These are phyloP conservation scores for Ogataea pilisensis DNA, from an alignment of 805 yeast species.

Conservation along the genomic window DNA sequence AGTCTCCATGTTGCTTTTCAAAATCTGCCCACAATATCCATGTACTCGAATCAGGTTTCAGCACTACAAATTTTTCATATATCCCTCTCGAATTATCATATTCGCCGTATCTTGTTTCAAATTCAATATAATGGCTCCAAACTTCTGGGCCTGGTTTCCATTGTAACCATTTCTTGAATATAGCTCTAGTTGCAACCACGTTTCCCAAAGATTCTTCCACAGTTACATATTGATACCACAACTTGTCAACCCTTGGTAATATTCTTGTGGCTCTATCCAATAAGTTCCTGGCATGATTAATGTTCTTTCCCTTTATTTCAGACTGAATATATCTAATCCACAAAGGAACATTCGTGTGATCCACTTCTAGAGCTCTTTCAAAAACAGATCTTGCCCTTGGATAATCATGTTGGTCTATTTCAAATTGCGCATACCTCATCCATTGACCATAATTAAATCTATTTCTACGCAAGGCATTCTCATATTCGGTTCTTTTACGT, in stretches of 20 bases:
- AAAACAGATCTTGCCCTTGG: constrained; percentile 79
- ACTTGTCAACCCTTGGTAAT: constrained; percentile 75
- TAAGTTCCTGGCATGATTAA: constrained; percentile 86
- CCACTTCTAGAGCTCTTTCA: constrained; percentile 81
- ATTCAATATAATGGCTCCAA: constrained; percentile 70
- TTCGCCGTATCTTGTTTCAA: constrained; percentile 61
- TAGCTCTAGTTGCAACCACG: constrained; percentile 51
- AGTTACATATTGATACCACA: constrained; percentile 81
- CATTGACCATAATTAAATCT: constrained; percentile 81
- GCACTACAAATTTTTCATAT: constrained; percentile 52
- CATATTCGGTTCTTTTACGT: constrained; percentile 75
- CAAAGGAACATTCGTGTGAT: constrained; percentile 69
- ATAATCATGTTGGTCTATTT: constrained; percentile 72
- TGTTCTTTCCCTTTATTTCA: constrained; percentile 66
- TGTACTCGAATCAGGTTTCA: constrained; percentile 47
- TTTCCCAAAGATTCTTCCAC: constrained; percentile 78
- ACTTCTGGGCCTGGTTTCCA: constrained; percentile 68
- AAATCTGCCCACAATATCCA: constrained; percentile 78
- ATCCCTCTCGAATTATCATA: constrained; percentile 53
- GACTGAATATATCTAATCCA: constrained; percentile 83
- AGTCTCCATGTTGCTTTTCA: constrained; percentile 51
- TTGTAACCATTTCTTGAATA: constrained; percentile 75
- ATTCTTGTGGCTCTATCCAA: constrained; percentile 71
- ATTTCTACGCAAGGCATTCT: constrained; percentile 82
- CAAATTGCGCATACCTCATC: constrained; percentile 90